phyloP scores from a whole-genome alignment of 2,329 filamentous ascomycete genomes.

The Colletotrichum orchidophilum region DNA sequence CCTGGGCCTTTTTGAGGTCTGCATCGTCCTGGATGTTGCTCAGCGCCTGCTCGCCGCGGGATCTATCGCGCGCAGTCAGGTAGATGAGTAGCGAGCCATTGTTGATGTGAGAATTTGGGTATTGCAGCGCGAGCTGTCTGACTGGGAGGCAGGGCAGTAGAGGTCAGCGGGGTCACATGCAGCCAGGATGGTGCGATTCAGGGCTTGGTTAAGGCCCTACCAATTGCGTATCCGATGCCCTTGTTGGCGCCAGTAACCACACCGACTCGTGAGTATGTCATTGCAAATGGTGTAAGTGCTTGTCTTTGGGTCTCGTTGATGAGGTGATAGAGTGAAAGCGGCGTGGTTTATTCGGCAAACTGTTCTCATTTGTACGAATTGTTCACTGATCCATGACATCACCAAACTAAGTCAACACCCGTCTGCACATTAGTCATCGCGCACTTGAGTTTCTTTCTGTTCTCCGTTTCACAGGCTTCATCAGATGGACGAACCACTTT shows the following conservation, averaged over 20 bases:
- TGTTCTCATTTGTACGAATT: not conserved
- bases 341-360: not conserved
- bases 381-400: not conserved
- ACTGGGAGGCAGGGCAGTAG: conserved; percentile 46
- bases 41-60: conserved; percentile 57
- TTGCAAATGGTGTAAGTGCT: not conserved
- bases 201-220: conserved; percentile 6
- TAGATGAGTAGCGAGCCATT: conserved; percentile 60
- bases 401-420: not conserved
- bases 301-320: not conserved
- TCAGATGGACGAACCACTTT: no score
- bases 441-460: not conserved
- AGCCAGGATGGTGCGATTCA: not conserved
- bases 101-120: conserved; percentile 57
- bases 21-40: conserved; percentile 52
- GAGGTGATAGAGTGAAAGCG: not conserved
- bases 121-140: conserved; percentile 62
- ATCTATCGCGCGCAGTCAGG: conserved; percentile 59
- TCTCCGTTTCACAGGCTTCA: not conserved
- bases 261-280: conserved; percentile 50
- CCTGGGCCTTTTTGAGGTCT: conserved; percentile 55
- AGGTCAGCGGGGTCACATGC: not conserved
- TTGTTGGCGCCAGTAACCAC: conserved; percentile 66
- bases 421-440: not conserved
- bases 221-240: conserved; percentile 40